phyloP scores from a whole-genome alignment of 1,284 basidiomycete genomes.

The Pyrrhoderma lamaoense region DNA sequence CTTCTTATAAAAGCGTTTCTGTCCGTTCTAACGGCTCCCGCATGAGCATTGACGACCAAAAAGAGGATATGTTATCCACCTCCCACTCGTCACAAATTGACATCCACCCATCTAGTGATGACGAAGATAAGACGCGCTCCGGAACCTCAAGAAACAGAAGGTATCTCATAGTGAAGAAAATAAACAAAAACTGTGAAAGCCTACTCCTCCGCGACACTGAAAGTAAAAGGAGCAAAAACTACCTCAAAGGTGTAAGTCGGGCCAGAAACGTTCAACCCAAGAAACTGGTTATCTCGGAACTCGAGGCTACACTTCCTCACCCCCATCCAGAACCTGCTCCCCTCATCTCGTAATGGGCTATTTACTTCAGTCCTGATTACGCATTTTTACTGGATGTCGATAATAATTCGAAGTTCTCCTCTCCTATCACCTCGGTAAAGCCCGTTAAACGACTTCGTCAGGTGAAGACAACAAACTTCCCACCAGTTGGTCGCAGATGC shows the following conservation, averaged over 20 bases:
- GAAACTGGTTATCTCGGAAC: slow-evolving; percentile 9
- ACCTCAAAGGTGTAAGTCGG: slow-evolving; percentile 7
- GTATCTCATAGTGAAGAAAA: neutral
- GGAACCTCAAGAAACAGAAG: slow-evolving; percentile 48
- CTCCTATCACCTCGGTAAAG: slow-evolving; percentile 1
- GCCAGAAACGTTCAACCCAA: slow-evolving; percentile 13
- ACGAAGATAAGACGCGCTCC: slow-evolving; percentile 63
- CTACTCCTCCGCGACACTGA: slow-evolving; percentile 12
- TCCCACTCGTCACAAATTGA: slow-evolving; percentile 9
- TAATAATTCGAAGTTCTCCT: neutral
- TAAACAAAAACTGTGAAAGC: slow-evolving; percentile 7
- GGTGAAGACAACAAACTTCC: slow-evolving; percentile 20
- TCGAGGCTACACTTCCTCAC: slow-evolving; percentile 20
- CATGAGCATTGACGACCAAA: slow-evolving; percentile 29
- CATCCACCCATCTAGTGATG: slow-evolving; percentile 53
- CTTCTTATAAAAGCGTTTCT: slow-evolving; percentile 32
- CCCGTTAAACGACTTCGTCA: slow-evolving; percentile 19
- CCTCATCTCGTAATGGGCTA: neutral
- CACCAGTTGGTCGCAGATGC: slow-evolving; percentile 7
- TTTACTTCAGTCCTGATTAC: neutral
- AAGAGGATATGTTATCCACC: slow-evolving; percentile 21
- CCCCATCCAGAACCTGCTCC: slow-evolving; percentile 15
- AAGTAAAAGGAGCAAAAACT: slow-evolving; percentile 3
- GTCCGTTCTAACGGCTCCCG: slow-evolving; percentile 23
- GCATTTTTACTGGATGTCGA: slow-evolving; percentile 4